Base-by-base conservation (phyloP, 129 eudicot species). In the Escallonia rubra region DNA sequence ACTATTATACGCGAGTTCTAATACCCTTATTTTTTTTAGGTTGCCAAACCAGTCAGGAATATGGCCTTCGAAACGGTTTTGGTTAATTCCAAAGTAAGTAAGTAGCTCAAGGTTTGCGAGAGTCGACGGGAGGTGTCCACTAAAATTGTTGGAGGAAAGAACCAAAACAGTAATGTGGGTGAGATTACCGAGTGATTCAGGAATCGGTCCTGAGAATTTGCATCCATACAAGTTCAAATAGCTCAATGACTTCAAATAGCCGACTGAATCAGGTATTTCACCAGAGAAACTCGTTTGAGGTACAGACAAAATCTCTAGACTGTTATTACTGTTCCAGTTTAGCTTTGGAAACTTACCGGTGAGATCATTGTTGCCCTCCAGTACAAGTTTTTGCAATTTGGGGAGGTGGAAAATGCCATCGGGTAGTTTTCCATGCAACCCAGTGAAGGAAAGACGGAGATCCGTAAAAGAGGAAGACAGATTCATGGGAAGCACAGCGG, bases 371-470 rank as follows among this genome's bases (percentile, higher is more conserved):
- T 72, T 81, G 4, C 2, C 9, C 0, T 41, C 8, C 49, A 82
- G 38, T 61, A 38, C 38, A 10, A 82, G 66, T 15, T 14, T 52
- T 70, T 75, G 45, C 69, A 79, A 46, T 45, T 51, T 69, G 9
- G 43, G 85, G 5, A 66, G 60, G 34, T 66, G 67, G 49, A 83
- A 76, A 49, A 76, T 59, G 8, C 51, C 39, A 43, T 34, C 47
- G 34, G 82, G 80, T 51, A 83, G 4, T 39, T 49, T 58, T 13
- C 82, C 85, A 5, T 51, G 70, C 49, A 83, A 51, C 13, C 16
- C 52, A 9, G 80, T 83, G 5, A 1, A 0, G 3, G n/a, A 3
- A 51, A 83, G 76, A 57, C 63, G 42, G 0, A 80, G 72, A 57
- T 14, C 39, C 40, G 58, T 43, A 38, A 80, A 38, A 14, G 71